phyloP scores from a whole-genome alignment of 2,329 filamentous ascomycete genomes.

The Xylaria sp. region DNA sequence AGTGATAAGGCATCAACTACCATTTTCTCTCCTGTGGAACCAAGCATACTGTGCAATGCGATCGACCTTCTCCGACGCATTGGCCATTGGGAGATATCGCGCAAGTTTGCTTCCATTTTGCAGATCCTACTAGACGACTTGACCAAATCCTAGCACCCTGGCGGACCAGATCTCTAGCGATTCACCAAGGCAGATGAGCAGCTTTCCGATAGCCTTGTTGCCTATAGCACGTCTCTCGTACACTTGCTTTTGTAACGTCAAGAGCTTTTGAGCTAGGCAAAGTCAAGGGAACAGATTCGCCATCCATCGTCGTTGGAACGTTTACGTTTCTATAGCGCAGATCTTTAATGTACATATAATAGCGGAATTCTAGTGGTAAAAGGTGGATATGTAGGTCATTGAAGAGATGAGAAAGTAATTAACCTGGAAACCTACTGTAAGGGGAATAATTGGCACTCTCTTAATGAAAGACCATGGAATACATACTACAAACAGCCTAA shows the following conservation, averaged over 20 bases:
- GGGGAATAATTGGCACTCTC: no score
- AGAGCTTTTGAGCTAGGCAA: not conserved
- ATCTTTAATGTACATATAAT: not conserved
- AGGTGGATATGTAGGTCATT: no score
- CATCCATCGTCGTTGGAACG: not conserved
- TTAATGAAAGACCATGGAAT: no score
- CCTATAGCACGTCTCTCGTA: not conserved
- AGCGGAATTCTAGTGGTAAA: not conserved
- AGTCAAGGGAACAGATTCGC: slow-evolving; percentile 8
- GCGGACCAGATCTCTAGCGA: not conserved
- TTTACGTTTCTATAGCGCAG: not conserved
- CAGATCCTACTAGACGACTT: slow-evolving; percentile 33
- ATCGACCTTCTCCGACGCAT: slow-evolving; percentile 34
- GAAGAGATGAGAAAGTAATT: no score
- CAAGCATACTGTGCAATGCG: slow-evolving; percentile 34
- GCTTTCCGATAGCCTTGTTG: not conserved
- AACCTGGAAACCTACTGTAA: no score
- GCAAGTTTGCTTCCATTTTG: slow-evolving; percentile 34
- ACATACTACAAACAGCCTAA: no score
- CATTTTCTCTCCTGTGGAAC: slow-evolving; percentile 30
- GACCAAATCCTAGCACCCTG: slow-evolving; percentile 20
- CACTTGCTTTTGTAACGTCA: slow-evolving; percentile 9
- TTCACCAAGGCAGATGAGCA: not conserved
- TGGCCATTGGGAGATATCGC: slow-evolving; percentile 35
- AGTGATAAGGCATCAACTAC: slow-evolving; percentile 23